Evolutionary conservation across 331 rosid genomes (phyloP).

Genomic region (Acacia pycnantha): DNA sequence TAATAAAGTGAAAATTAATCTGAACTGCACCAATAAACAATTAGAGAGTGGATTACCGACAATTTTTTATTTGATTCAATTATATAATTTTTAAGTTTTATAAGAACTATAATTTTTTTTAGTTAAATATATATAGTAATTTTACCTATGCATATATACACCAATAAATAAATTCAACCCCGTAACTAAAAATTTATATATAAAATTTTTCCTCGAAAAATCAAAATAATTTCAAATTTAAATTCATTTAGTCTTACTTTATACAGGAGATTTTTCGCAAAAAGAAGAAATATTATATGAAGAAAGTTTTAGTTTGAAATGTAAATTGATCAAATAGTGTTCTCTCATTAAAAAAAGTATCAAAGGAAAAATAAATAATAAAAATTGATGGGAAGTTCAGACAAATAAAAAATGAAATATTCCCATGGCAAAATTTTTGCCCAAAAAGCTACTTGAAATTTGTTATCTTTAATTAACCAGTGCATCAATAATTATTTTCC

Average conservation of each 20-base stretch:
- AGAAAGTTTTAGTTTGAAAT: background rate
- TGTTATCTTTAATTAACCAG: too few relatives aligned
- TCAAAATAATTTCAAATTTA: background rate
- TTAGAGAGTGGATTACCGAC: background rate
- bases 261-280: background rate
- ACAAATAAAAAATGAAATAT: background rate
- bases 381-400: background rate
- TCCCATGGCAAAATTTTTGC: background rate
- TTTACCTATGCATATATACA: background rate
- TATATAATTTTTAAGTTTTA: background rate
- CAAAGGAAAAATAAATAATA: background rate
- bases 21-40: background rate
- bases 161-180: background rate
- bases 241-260: background rate
- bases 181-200: background rate
- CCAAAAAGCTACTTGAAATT: too few relatives aligned
- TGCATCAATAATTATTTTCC: too few relatives aligned
- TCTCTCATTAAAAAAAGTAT: background rate
- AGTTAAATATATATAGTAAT: background rate
- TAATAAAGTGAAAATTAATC: background rate
- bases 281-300: background rate
- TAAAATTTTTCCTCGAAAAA: background rate
- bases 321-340: background rate
- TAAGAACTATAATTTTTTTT: background rate
- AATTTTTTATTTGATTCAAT: background rate